Evolutionary conservation across 495 filamentous ascomycete genomes (phyloP).

Genomic region (Hypoxylon fuscum): DNA sequence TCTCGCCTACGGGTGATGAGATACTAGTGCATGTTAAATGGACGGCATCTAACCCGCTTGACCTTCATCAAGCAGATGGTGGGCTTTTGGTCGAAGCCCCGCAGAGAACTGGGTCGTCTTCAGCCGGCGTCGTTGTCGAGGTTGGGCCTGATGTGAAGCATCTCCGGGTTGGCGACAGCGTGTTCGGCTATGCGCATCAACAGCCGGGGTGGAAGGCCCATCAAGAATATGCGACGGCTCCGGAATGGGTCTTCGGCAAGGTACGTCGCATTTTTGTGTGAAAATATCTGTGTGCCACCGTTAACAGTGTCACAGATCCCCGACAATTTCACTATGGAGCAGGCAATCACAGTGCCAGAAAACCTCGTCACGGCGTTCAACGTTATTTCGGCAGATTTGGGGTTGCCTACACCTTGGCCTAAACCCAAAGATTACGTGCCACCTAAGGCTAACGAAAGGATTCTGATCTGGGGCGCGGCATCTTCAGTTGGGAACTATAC

Average conservation of each 20-base stretch:
- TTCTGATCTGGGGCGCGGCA: slow-evolving; percentile 65
- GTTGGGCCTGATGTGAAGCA: slow-evolving; percentile 51
- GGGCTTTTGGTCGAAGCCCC: slow-evolving; percentile 57
- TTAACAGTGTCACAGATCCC: slow-evolving; percentile 45
- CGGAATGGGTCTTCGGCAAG: slow-evolving; percentile 46
- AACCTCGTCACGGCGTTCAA: slow-evolving; percentile 65
- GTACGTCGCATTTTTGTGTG: slow-evolving; percentile 13
- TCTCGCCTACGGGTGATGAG: slow-evolving; percentile 49
- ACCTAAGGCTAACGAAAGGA: slow-evolving; percentile 37
- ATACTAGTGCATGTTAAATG: slow-evolving; percentile 54
- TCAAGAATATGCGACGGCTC: slow-evolving; percentile 55
- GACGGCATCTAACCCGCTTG: slow-evolving; percentile 63
- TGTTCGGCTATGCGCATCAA: slow-evolving; percentile 60
- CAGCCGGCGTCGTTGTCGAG: slow-evolving; percentile 56
- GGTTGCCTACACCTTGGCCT: slow-evolving; percentile 59
- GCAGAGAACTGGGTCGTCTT: slow-evolving; percentile 46
- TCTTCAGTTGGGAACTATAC: slow-evolving; percentile 60
- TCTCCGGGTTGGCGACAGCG: slow-evolving; percentile 52
- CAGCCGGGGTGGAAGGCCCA: slow-evolving; percentile 50
- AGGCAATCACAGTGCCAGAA: slow-evolving; percentile 60
- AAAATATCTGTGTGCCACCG: background rate
- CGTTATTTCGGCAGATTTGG: slow-evolving; percentile 53
- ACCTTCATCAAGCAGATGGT: slow-evolving; percentile 64
- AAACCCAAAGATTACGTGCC: slow-evolving; percentile 46
- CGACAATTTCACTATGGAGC: slow-evolving; percentile 44